Conservation (phyloP, 805 yeast genomes). For the Candida succiphila region DNA sequence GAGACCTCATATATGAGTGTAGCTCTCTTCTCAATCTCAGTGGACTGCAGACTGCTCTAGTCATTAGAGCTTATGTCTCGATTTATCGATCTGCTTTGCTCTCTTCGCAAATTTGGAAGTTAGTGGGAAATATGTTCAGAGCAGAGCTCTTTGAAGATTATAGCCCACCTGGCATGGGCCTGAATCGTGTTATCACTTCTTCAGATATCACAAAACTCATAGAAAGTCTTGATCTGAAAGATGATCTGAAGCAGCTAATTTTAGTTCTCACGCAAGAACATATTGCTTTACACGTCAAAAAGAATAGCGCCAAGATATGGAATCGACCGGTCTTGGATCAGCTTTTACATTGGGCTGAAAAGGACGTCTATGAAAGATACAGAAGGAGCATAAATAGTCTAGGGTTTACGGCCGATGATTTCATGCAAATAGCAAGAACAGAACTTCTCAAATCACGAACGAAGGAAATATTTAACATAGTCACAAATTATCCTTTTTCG, state of each 20-base stretch:
- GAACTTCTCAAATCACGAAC: slow-evolving; percentile 34
- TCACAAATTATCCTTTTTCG: slow-evolving; percentile 43
- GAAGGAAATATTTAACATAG: slow-evolving; percentile 49
- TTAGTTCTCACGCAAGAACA: slow-evolving; percentile 28
- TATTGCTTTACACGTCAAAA: slow-evolving; percentile 21
- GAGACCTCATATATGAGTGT: slow-evolving; percentile 6
- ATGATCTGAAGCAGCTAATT: slow-evolving; percentile 18
- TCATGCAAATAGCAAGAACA: slow-evolving; percentile 11
- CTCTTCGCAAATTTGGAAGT: slow-evolving; percentile 3
- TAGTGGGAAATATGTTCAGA: slow-evolving; percentile 8
- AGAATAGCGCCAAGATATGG: slow-evolving; percentile 28
- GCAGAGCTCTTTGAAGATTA: slow-evolving; percentile 9
- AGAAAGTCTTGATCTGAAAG: slow-evolving; percentile 5
- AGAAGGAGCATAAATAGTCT: slow-evolving; percentile 7
- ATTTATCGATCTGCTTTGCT: slow-evolving; percentile 10
- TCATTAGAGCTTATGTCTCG: slow-evolving; percentile 13
- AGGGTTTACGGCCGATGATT: slow-evolving; percentile 7
- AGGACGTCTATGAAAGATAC: slow-evolving; percentile 26
- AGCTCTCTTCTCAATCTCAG: slow-evolving; percentile 4
- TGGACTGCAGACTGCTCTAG: slow-evolving; percentile 7
- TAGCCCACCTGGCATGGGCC: too few species aligned
- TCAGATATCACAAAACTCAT: not conserved
- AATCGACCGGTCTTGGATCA: slow-evolving; percentile 22
- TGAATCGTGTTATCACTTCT: not conserved
- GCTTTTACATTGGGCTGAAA: slow-evolving; percentile 28